Base-by-base conservation (phyloP, 129 eudicot species). In the Solidago caesia region DNA sequence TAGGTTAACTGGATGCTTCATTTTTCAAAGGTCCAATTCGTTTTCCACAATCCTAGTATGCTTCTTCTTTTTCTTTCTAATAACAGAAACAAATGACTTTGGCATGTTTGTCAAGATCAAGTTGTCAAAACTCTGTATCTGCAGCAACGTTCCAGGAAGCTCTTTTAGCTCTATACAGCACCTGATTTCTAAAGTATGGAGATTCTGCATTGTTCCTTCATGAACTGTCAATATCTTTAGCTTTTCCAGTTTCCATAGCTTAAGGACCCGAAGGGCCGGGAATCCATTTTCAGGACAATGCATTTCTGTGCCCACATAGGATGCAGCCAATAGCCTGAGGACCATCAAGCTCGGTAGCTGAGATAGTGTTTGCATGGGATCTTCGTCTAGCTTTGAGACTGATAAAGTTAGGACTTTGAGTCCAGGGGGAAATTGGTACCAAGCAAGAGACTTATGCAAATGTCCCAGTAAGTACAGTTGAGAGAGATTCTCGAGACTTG, bases 31-130 rank as follows among this genome's bases (percentile, higher is more conserved):
- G 45, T 49, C 48, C 43, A 15, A 41, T 44, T 72, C 58, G 21
- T 65, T 79, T 65, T 53, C 78, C 51, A 44, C 62, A 61, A 79
- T 65, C 44, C 44, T 55, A 12, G 68, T 55, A 68, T 79, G 83
- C 61, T 65, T 56, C 53, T 53, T 56, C 60, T 55, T 79, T 44
- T 15, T 45, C 53, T 39, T 66, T 44, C 73, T 59, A 5, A 48
- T 72, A 65, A 12, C 68, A 72, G 62, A 52, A 55, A 44, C 78
- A 73, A 79, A 79, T 44, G 62, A 2, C 63, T 56, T 55, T 64
- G 83, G 79, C 83, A 79, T 79, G 33, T 79, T 16, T 65, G 79
- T 72, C 62, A 79, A 79, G 69, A 79, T 65, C 45, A 79, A 67
- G 4, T 73, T 73, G 15, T 57, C 45, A 72, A 79, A 46, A 39